phyloP scores from a whole-genome alignment of 2,329 filamentous ascomycete species.

The Beauveria caledonica region DNA sequence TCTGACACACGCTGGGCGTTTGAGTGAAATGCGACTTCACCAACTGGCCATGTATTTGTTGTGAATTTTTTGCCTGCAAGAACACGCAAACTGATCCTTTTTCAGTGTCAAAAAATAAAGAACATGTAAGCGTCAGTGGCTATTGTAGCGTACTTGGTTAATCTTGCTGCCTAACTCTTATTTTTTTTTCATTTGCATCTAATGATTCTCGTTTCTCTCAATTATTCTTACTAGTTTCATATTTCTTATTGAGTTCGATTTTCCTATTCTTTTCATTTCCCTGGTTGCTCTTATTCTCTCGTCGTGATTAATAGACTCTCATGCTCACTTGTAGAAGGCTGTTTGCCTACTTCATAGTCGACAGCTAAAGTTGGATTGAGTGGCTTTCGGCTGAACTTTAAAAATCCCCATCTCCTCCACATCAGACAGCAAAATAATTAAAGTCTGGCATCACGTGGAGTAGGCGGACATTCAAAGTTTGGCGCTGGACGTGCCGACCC shows the following conservation, averaged over 20 bases:
- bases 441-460: neutral
- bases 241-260: fast-evolving
- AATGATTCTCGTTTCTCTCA: neutral
- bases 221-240: fast-evolving
- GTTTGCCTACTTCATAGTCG: neutral
- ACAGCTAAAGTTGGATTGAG: neutral
- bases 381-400: too few relatives aligned
- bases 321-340: neutral
- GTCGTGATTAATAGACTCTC: too few relatives aligned
- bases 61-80: too few relatives aligned
- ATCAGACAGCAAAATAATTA: neutral
- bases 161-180: neutral
- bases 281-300: too few relatives aligned
- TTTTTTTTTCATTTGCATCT: neutral
- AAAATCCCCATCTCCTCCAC: neutral
- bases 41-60: too few relatives aligned
- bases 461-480: neutral
- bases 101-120: too few relatives aligned
- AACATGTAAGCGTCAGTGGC: neutral
- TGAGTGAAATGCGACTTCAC: neutral
- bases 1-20: too few relatives aligned
- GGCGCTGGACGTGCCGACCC: too few relatives aligned
- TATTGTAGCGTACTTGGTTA: neutral
- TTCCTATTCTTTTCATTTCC: too few relatives aligned
- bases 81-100: neutral